Percentiles rank a stretch among this genome's conserved stretches.
phyloP scores from a whole-genome alignment of 169 alveolate species.

The Eimeria falciformis region DNA sequence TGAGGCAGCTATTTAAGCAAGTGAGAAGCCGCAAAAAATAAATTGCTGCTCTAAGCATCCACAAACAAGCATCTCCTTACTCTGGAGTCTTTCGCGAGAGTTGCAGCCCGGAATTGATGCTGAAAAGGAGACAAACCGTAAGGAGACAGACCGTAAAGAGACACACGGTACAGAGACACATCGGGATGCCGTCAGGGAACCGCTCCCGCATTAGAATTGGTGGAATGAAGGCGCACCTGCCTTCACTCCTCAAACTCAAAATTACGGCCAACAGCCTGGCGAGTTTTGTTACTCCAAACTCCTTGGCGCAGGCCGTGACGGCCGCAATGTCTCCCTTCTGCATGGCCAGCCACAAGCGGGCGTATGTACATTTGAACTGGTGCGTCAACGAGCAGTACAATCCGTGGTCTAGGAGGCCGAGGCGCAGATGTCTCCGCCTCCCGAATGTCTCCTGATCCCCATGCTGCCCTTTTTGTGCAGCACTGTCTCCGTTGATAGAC shows the following conservation, averaged over 20 bases:
- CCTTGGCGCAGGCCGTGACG: conserved; percentile 53
- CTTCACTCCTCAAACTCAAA: conserved; percentile 71
- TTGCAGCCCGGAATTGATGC: conserved; percentile 65
- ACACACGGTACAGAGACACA: background rate
- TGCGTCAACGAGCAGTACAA: conserved; percentile 72
- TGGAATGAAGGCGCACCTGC: conserved; percentile 38
- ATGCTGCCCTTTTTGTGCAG: background rate
- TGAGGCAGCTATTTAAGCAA: background rate
- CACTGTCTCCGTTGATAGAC: conserved; percentile 17
- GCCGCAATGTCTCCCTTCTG: conserved; percentile 71
- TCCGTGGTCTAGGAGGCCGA: conserved; percentile 77
- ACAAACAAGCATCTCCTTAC: too few species aligned
- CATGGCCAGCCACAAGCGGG: conserved; percentile 76
- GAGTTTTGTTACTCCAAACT: conserved; percentile 65
- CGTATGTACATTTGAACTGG: conserved; percentile 69
- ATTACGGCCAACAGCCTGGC: conserved; percentile 72
- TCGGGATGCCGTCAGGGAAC: too few species aligned
- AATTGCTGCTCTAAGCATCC: too few species aligned
- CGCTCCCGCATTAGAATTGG: background rate
- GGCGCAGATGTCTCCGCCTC: conserved; percentile 67
- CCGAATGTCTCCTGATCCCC: background rate
- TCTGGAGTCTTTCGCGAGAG: conserved; percentile 71
- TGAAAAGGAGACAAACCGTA: background rate
- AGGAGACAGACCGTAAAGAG: background rate
- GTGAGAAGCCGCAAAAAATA: too few species aligned